Conservation (phyloP, 805 yeast genomes). For the Nematodospora valgi region DNA sequence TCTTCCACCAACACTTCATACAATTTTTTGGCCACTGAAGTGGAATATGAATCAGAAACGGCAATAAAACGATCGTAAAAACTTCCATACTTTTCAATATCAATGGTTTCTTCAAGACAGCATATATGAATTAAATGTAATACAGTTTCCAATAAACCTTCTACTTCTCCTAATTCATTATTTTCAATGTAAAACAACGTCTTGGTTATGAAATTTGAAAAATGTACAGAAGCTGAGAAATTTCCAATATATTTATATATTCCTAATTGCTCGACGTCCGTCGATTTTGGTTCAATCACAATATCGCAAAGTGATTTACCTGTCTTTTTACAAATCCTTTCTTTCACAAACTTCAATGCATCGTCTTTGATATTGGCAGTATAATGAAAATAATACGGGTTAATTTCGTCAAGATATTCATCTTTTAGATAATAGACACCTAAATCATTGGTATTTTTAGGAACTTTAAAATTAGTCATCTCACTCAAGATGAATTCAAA, state of each 20-base stretch:
- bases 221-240: conserved; percentile 51
- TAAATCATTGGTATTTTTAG: conserved; percentile 31
- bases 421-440: conserved; percentile 38
- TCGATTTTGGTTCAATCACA: conserved; percentile 52
- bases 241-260: conserved; percentile 44
- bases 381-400: conserved; percentile 78
- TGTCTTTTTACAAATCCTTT: conserved; percentile 39
- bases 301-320: conserved; percentile 43
- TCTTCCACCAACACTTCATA: conserved; percentile 40
- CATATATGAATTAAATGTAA: conserved; percentile 70
- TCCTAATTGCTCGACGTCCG: conserved; percentile 24
- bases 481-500: conserved; percentile 54
- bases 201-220: conserved; percentile 50
- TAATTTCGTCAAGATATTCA: conserved; percentile 28
- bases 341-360: conserved; percentile 63
- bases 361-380: conserved; percentile 79
- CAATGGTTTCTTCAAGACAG: conserved; percentile 28
- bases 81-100: conserved; percentile 24
- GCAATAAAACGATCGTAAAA: conserved; percentile 29
- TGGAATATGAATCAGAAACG: conserved; percentile 27
- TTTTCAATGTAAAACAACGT: conserved; percentile 40
- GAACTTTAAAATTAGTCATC: conserved; percentile 30
- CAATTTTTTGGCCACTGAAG: conserved; percentile 37
- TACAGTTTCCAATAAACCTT: conserved; percentile 53
- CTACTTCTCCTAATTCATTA: conserved; percentile 43